Evolutionary conservation across 306 rosid genomes (phyloP).

Genomic region (Vicia sativa): DNA sequence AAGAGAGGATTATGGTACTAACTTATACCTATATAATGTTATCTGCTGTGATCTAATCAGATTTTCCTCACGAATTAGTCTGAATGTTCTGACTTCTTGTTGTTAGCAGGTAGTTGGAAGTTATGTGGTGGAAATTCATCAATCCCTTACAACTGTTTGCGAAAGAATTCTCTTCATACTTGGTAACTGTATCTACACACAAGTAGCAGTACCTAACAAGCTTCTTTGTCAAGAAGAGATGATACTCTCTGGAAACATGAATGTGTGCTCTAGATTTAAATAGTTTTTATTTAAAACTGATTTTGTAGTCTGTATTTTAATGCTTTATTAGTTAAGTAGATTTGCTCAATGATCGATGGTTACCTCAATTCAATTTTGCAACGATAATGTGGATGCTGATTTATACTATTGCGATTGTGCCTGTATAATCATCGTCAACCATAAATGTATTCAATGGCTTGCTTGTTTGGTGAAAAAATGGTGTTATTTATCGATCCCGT

Average conservation of each 20-base stretch:
- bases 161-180: slow-evolving; percentile 14
- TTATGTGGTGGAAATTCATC: slow-evolving; percentile 23
- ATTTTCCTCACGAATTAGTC: neutral
- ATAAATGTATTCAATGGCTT: neutral
- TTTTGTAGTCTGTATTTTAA: slow-evolving; percentile 34
- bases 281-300: slow-evolving; percentile 41
- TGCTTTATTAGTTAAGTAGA: slow-evolving; percentile 30
- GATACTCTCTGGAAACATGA: slow-evolving; percentile 27
- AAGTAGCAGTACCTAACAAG: slow-evolving; percentile 25
- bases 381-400: slow-evolving; percentile 11
- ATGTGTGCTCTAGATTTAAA: slow-evolving; percentile 37
- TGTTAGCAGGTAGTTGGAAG: slow-evolving; percentile 43
- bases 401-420: slow-evolving; percentile 35
- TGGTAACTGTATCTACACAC: slow-evolving; percentile 17
- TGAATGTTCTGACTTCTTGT: neutral
- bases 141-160: slow-evolving; percentile 33
- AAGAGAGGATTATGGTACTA: slow-evolving; percentile 43
- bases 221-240: slow-evolving; percentile 29
- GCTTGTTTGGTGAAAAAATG: neutral
- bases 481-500: neutral
- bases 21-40: slow-evolving; percentile 17
- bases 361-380: neutral
- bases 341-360: slow-evolving; percentile 17
- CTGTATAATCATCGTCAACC: slow-evolving; percentile 22
- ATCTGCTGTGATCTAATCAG: slow-evolving; percentile 5